phyloP scores from a whole-genome alignment of 2,329 filamentous ascomycete genomes.

The Alternaria sp. region DNA sequence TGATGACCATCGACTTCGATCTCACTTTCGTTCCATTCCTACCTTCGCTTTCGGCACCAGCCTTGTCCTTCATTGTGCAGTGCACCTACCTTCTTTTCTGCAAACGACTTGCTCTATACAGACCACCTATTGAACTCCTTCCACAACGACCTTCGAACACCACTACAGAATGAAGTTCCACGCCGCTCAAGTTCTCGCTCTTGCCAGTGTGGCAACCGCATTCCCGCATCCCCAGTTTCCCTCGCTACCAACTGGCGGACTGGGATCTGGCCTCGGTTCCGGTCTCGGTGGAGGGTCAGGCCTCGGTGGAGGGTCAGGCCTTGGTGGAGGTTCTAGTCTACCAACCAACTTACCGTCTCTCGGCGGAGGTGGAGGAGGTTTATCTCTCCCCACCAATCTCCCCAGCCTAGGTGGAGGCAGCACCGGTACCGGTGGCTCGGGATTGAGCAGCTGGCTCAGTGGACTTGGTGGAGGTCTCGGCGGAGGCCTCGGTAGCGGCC shows the following conservation, averaged over 20 bases:
- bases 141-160: background rate
- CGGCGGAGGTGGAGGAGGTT: slow-evolving; percentile 6
- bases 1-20: slow-evolving; percentile 15
- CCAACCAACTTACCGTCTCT: slow-evolving; percentile 1
- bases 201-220: slow-evolving; percentile 36
- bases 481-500: slow-evolving; percentile 4
- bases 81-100: slow-evolving; percentile 29
- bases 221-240: slow-evolving; percentile 33
- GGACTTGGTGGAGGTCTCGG: background rate
- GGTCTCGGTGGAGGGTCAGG: slow-evolving; percentile 1
- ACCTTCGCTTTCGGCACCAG: background rate
- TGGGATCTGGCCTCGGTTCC: slow-evolving; percentile 4
- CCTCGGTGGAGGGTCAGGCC: background rate
- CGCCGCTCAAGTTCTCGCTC: slow-evolving; percentile 25
- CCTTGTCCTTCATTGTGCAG: slow-evolving; percentile 28
- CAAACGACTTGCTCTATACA: background rate
- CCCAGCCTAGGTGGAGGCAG: slow-evolving; percentile 9
- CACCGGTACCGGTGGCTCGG: slow-evolving; percentile 2
- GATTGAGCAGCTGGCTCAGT: slow-evolving; percentile 2
- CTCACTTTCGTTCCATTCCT: slow-evolving; percentile 15
- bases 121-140: background rate
- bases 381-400: background rate
- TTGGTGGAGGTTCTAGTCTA: background rate
- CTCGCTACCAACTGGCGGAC: slow-evolving; percentile 20
- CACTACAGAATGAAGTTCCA: slow-evolving; percentile 39